Percentiles rank a stretch among this genome's conserved stretches.
Conservation (phyloP, 2,329 filamentous ascomycete genomes). For the Raffaelea deltoideospora region DNA sequence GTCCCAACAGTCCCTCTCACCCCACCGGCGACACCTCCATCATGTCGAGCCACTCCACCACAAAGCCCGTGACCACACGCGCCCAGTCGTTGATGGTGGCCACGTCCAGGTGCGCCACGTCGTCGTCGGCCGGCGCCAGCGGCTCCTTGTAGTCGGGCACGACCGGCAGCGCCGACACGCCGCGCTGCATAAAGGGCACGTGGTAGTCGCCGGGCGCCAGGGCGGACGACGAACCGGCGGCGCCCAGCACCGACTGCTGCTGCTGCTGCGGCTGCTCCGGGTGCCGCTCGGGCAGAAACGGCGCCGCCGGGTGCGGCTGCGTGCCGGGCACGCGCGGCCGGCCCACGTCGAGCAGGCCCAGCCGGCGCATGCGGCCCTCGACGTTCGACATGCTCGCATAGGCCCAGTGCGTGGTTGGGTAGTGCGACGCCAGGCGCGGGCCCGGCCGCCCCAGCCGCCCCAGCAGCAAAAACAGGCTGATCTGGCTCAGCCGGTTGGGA, state of each 20-base stretch:
- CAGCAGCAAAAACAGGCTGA: conserved; percentile 73
- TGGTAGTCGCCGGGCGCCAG: conserved; percentile 55
- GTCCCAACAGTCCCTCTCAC: too few species aligned
- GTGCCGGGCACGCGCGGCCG: conserved; percentile 21
- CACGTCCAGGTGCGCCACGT: conserved; percentile 57
- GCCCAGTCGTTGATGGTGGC: conserved; percentile 64
- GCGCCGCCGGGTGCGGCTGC: too few species aligned
- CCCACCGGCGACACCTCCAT: conserved; percentile 20
- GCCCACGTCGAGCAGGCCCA: conserved; percentile 30
- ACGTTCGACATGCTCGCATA: conserved; percentile 50
- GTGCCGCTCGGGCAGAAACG: conserved; percentile 51
- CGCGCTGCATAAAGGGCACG: conserved; percentile 58
- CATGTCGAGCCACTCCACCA: conserved; percentile 67
- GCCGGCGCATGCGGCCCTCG: conserved; percentile 45
- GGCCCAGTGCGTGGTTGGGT: conserved; percentile 67
- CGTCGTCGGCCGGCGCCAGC: conserved; percentile 62
- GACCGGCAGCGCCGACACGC: conserved; percentile 61
- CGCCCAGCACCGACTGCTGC: conserved; percentile 20
- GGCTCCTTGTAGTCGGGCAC: conserved; percentile 60
- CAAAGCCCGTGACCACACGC: conserved; percentile 56
- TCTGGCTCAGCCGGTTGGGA: conserved; percentile 53
- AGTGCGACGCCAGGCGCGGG: conserved; percentile 54
- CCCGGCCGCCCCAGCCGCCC: conserved; percentile 61
- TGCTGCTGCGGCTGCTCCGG: conserved; percentile 38
- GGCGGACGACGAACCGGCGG: conserved; percentile 21